phyloP scores from a whole-genome alignment of 2,329 filamentous ascomycete species.

The Sarocladium kiliense region DNA sequence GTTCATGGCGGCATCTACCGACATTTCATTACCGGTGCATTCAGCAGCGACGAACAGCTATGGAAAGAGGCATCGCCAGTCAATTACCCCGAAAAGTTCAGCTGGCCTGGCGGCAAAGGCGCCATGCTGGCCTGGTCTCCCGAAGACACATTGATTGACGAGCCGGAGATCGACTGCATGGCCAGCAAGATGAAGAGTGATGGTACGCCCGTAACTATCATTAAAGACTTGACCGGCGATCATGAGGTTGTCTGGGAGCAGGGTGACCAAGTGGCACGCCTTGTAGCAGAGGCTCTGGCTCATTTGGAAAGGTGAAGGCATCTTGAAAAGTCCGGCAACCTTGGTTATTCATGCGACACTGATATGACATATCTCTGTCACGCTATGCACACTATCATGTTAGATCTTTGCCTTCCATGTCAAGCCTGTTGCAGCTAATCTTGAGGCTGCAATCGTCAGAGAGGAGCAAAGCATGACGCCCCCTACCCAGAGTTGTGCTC shows the following conservation, averaged over 20 bases:
- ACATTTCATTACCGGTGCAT: slow-evolving; percentile 54
- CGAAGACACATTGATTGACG: slow-evolving; percentile 46
- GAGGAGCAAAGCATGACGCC: slow-evolving; percentile 31
- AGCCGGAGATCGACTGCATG: slow-evolving; percentile 55
- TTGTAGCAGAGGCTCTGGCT: slow-evolving; percentile 28
- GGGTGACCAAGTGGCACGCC: slow-evolving; percentile 49
- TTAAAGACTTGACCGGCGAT: slow-evolving; percentile 44
- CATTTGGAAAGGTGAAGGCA: background rate
- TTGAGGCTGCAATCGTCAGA: slow-evolving; percentile 25
- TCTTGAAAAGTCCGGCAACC: background rate
- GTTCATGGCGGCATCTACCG: slow-evolving; percentile 42
- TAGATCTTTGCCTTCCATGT: slow-evolving; percentile 29
- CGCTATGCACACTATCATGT: slow-evolving; percentile 9
- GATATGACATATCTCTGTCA: background rate
- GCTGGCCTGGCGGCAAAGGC: slow-evolving; percentile 28
- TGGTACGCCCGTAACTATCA: slow-evolving; percentile 25
- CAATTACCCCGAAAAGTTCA: slow-evolving; percentile 35
- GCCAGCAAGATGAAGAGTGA: slow-evolving; percentile 36
- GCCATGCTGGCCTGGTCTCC: slow-evolving; percentile 39
- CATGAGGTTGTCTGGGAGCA: slow-evolving; percentile 63
- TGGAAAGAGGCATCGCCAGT: slow-evolving; percentile 57
- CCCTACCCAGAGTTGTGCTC: slow-evolving; percentile 43
- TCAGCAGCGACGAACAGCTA: slow-evolving; percentile 43
- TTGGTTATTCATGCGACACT: background rate
- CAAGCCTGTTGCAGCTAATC: slow-evolving; percentile 30